Base-by-base conservation (phyloP, 169 alveolate species). In the Babesia gibsoni region DNA sequence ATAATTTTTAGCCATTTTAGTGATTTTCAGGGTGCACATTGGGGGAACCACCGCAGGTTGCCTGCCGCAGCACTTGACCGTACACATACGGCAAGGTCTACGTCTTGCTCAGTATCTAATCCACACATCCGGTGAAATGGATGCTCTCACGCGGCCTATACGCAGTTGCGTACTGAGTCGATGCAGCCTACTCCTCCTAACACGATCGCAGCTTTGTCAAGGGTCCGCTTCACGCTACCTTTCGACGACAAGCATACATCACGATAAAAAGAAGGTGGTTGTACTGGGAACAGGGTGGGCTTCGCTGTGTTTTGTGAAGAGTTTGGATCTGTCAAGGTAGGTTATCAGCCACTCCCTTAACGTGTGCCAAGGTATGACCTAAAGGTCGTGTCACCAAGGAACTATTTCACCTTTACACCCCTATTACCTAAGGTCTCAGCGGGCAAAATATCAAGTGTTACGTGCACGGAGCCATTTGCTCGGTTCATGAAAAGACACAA, bases 201-300 rank as follows among this genome's bases (percentile, higher is more conserved):
- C 39, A 5, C 18, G 12, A 20, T 18, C 20, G 39, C 52, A 10
- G 56, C 18, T 42, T 20, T 20, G 57, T 7, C 43, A 20, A n/a
- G 69, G 16, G 9, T 14, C 35, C 23, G 2, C 27, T 4, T 14
- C 37, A 41, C 2, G 69, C 23, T 25, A 30, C 56, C 25, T 59
- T 35, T 59, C 69, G 4, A 23, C 69, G 20, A 41, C 12, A 36
- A 59, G 45, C 54, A 42, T 25, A 2, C 35, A 59, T n/a, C 41
- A 22, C 39, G 39, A 59, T 16, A 67, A 25, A 49, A 43, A 73
- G 27, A 66, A 75, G 43, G 81, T 87, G n/a, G 86, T 87, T 2
- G 66, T 87, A 41, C 58, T 83, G 32, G 92, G 92, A 0, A 70
- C 91, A 7, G 92, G 92, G n/a, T 87, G 92, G 92, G 66, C 91